Conservation (phyloP, 2,329 filamentous ascomycete species). For the Chaetothyriales sp. region DNA sequence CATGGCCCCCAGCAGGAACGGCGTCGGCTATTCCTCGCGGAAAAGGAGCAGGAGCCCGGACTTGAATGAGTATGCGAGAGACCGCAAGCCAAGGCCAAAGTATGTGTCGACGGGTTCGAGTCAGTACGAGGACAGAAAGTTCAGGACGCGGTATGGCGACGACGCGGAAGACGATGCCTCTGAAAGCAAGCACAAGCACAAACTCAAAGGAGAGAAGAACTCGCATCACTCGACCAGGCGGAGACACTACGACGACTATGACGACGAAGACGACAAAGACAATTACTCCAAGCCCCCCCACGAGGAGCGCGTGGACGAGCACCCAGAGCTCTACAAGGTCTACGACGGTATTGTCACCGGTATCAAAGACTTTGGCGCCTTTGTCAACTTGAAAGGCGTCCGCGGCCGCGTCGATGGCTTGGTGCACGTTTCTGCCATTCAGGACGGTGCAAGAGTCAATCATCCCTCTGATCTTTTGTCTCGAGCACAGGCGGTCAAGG, state of each 20-base stretch:
- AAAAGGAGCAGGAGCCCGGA: slow-evolving; percentile 43
- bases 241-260: slow-evolving; percentile 31
- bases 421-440: slow-evolving; percentile 83
- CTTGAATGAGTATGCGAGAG: slow-evolving; percentile 35
- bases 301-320: slow-evolving; percentile 53
- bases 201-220: slow-evolving; percentile 15
- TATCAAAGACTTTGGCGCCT: slow-evolving; percentile 88
- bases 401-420: slow-evolving; percentile 81
- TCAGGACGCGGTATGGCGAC: slow-evolving; percentile 29
- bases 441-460: slow-evolving; percentile 71
- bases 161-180: slow-evolving; percentile 29
- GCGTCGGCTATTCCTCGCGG: slow-evolving; percentile 27
- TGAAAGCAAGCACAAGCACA: slow-evolving; percentile 4
- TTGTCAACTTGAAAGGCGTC: slow-evolving; percentile 82
- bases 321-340: slow-evolving; percentile 68
- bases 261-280: slow-evolving; percentile 26
- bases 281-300: slow-evolving; percentile 41
- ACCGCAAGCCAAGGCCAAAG: slow-evolving; percentile 32
- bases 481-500: slow-evolving; percentile 70
- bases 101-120: slow-evolving; percentile 42
- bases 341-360: slow-evolving; percentile 85
- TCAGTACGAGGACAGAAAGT: slow-evolving; percentile 27
- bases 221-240: slow-evolving; percentile 25
- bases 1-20: slow-evolving; percentile 53
- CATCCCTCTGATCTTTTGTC: slow-evolving; percentile 81